Percentiles rank a stretch among this genome's conserved stretches.
Evolutionary conservation across 1,284 basidiomycete species (phyloP).

Genomic region (Puccinia horiana): DNA sequence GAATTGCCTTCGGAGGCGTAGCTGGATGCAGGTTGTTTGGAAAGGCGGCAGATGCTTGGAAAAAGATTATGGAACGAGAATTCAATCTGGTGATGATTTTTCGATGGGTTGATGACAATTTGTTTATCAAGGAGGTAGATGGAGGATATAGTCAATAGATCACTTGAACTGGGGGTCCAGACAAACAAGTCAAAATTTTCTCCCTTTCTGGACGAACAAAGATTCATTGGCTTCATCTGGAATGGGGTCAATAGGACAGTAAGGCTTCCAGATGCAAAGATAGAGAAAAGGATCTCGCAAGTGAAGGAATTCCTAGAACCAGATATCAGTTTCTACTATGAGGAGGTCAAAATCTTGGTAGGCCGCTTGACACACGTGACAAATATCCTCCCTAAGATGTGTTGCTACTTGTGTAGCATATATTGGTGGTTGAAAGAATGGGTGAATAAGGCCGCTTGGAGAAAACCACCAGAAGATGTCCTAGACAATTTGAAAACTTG

Average conservation of each 20-base stretch:
- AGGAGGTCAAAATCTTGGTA: not conserved
- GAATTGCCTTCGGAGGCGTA: not conserved
- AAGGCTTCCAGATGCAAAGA: not conserved
- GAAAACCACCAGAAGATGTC: not conserved
- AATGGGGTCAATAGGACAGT: not conserved
- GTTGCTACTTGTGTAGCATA: not conserved
- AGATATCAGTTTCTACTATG: not conserved
- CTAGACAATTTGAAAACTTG: not conserved
- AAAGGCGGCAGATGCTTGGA: not conserved
- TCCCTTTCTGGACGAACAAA: no score
- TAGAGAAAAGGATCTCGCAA: not conserved
- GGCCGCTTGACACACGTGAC: not conserved
- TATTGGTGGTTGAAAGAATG: not conserved
- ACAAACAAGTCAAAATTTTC: no score
- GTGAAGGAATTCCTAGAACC: not conserved
- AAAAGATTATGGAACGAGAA: not conserved
- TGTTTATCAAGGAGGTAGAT: not conserved
- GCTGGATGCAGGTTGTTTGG: conserved; percentile 2
- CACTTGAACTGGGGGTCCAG: not conserved
- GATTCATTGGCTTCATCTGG: not conserved
- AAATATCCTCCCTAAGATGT: not conserved
- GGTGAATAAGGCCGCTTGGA: not conserved
- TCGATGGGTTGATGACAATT: conserved; percentile 6
- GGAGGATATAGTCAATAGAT: not conserved
- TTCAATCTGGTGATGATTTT: not conserved